Conservation (phyloP, 1,284 basidiomycete genomes). For the Fomitopsis pinicola region DNA sequence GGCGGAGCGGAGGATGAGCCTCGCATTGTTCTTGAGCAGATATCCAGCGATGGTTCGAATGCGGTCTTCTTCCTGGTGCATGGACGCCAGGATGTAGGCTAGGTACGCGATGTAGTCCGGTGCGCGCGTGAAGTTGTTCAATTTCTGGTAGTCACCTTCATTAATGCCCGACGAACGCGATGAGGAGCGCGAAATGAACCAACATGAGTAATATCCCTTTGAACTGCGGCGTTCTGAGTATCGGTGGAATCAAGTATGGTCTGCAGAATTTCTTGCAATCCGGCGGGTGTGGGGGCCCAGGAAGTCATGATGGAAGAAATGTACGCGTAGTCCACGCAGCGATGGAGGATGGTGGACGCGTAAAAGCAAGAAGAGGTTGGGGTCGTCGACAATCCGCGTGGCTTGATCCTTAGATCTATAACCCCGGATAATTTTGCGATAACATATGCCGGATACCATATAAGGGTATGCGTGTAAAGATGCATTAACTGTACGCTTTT, state of each 20-base stretch:
- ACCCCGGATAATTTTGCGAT: slow-evolving; percentile 1
- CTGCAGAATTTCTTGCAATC: slow-evolving; percentile 79
- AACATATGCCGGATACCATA: not conserved
- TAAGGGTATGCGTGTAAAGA: not conserved
- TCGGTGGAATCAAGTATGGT: slow-evolving; percentile 84
- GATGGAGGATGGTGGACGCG: slow-evolving; percentile 15
- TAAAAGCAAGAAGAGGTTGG: slow-evolving; percentile 8
- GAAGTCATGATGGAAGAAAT: slow-evolving; percentile 40
- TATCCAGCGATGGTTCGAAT: slow-evolving; percentile 96
- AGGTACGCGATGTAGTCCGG: slow-evolving; percentile 97
- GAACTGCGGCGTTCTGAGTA: slow-evolving; percentile 59
- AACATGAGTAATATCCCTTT: slow-evolving; percentile 75
- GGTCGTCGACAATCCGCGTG: slow-evolving; percentile 1
- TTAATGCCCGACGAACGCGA: slow-evolving; percentile 16
- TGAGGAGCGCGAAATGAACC: slow-evolving; percentile 21
- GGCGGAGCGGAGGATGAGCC: slow-evolving; percentile 63
- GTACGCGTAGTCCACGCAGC: slow-evolving; percentile 21
- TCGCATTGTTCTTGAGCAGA: slow-evolving; percentile 93
- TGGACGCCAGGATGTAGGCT: slow-evolving; percentile 83
- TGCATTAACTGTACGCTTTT: not conserved
- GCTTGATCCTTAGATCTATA: slow-evolving; percentile 5
- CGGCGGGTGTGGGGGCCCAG: slow-evolving; percentile 76
- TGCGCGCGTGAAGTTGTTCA: slow-evolving; percentile 83
- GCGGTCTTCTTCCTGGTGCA: slow-evolving; percentile 83
- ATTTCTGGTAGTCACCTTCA: slow-evolving; percentile 54